These are phyloP conservation scores for Gnaphalium uliginosum DNA, from an alignment of 129 eudicot species.

Conservation along the genomic window DNA sequence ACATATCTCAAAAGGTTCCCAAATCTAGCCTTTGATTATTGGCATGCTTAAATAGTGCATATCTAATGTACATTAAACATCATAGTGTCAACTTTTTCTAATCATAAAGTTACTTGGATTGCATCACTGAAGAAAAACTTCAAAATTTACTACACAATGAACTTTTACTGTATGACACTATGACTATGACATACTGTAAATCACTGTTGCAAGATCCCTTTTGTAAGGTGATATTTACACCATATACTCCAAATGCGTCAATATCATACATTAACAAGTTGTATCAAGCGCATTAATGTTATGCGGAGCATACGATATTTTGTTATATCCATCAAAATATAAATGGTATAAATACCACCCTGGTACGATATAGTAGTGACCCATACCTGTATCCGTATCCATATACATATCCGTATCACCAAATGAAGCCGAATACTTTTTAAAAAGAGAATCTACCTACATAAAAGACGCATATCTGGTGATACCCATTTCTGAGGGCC, in stretches of 20 bases:
- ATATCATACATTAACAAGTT: too few relatives aligned
- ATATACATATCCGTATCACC: too few relatives aligned
- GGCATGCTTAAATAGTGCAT: conserved; percentile 42
- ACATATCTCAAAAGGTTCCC: conserved; percentile 20
- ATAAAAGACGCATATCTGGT: conserved; percentile 24
- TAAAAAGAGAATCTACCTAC: conserved; percentile 8
- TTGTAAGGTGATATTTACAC: not conserved
- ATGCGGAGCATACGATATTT: too few relatives aligned
- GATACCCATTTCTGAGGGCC: conserved; percentile 32
- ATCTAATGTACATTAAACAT: conserved; percentile 41
- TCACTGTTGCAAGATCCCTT: not conserved
- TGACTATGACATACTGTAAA: not conserved
- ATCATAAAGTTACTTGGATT: conserved; percentile 30
- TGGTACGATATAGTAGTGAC: too few relatives aligned
- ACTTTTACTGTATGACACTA: not conserved
- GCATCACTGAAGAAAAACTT: conserved; percentile 6
- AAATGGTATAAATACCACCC: too few relatives aligned
- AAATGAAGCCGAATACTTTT: too few relatives aligned
- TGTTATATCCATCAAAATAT: too few relatives aligned
- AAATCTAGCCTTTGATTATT: conserved; percentile 27
- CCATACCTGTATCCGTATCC: too few relatives aligned
- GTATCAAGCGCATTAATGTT: too few relatives aligned
- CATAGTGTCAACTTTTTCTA: conserved; percentile 33
- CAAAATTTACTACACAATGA: not conserved
- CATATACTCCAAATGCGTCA: too few relatives aligned